phyloP scores from a whole-genome alignment of 768 basidiomycete genomes.

The Pholiota conissans region DNA sequence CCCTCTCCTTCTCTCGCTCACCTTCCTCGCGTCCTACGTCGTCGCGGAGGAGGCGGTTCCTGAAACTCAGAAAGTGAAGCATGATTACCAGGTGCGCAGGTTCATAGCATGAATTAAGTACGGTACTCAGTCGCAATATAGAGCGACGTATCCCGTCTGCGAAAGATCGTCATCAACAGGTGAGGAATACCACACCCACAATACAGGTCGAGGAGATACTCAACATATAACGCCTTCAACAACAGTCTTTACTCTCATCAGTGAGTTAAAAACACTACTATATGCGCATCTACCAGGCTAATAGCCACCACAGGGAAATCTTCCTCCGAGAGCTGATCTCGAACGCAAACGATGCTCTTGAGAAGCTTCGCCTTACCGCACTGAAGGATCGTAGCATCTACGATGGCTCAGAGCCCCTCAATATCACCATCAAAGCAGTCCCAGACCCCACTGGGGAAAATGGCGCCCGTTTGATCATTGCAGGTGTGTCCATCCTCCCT shows the following conservation, averaged over 20 bases:
- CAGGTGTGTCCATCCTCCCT: constrained; percentile 46
- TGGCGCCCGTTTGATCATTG: constrained; percentile 75
- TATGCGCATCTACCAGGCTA: background rate
- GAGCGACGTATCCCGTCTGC: constrained; percentile 92
- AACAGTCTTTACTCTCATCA: constrained; percentile 80
- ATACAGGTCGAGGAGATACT: constrained; percentile 1
- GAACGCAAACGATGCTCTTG: constrained; percentile 95
- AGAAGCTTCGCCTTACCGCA: constrained; percentile 86
- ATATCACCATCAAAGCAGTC: constrained; percentile 85
- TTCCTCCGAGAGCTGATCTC: constrained; percentile 91
- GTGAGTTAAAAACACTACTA: constrained; percentile 40
- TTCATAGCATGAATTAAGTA: background rate
- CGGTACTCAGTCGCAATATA: constrained; percentile 27
- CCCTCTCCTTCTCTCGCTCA: constrained; percentile 48
- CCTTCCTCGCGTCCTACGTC: constrained; percentile 42
- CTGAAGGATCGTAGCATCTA: constrained; percentile 76
- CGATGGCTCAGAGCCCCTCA: constrained; percentile 71
- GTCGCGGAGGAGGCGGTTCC: constrained; percentile 47
- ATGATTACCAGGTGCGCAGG: constrained; percentile 65
- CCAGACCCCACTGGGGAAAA: constrained; percentile 49
- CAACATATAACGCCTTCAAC: constrained; percentile 1
- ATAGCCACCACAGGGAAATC: constrained; percentile 54
- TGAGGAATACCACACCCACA: constrained; percentile 22
- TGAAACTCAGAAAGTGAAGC: constrained; percentile 46
- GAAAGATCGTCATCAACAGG: constrained; percentile 94